Evolutionary conservation across 75 land plant species (phyloP), one percentile per base, ranked within the genome.

Genomic region (Pseudotsuga menziesii): DNA sequence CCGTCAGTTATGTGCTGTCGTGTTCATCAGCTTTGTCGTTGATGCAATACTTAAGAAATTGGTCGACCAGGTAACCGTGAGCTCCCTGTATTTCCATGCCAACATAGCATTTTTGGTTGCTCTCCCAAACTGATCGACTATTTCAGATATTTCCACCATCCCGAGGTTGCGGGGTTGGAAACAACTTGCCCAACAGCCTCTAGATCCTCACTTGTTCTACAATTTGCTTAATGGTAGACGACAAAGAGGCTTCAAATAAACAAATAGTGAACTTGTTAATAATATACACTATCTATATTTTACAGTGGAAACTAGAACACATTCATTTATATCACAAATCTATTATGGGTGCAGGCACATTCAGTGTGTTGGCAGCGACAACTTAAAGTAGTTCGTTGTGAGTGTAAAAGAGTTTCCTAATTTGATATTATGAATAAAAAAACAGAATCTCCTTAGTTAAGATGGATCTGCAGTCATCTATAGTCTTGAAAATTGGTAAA

Each of bases 41-140:
- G n/a, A n/a, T n/a, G n/a, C n/a, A n/a, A n/a, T 29, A 94, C 77
- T 94, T 94, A n/a, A 94, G 77, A 75, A 94, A 94, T 64, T 94
- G 97, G 82, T 94, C 97, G 62, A 92, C 83, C 20, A 88, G 77
- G 69, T 95, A 95, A 7, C 98, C 98, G 29, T 95, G 98, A 3
- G 91, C 98, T 0, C 87, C 90, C 55, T 95, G 95, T 39, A 95
- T 82, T 78, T 94, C 98, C 56, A 94, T 73, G 96, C 96, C 15
- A 57, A 8, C 8, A 8, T 9, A 57, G 94, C 90, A 58, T 89
- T 89, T 4, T 80, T 17, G 62, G 94, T 91, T 0, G 90, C 88
- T 57, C 48, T 80, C 26, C 85, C 81, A 78, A 85, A 92, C 14
- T 87, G 80, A 56, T 79, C 60, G 22, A 87, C 85, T 19, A 91